Conservation (phyloP, 2,329 filamentous ascomycete species). For the Juglanconis oblonga region DNA sequence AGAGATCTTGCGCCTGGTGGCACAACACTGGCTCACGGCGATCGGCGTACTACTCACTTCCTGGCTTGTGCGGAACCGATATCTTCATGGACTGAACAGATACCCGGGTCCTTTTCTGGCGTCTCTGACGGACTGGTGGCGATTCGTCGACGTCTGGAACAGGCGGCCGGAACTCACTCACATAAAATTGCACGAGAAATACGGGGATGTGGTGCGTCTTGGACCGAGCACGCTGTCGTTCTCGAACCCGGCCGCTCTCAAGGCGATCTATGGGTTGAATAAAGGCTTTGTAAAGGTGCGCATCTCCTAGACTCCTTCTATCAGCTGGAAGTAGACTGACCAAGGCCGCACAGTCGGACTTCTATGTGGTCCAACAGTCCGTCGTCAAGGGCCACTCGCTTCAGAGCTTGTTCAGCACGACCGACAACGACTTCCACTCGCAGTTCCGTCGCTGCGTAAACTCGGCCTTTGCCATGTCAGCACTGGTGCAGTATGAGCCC, state of each 20-base stretch:
- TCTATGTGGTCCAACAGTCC: conserved; percentile 76
- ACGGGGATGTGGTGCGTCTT: conserved; percentile 37
- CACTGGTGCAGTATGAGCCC: conserved; percentile 75
- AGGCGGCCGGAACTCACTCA: conserved; percentile 66
- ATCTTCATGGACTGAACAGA: conserved; percentile 59
- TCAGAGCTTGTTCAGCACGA: conserved; percentile 73
- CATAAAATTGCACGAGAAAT: conserved; percentile 47
- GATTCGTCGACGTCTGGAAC: conserved; percentile 65
- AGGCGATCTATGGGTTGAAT: conserved; percentile 65
- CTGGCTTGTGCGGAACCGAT: conserved; percentile 48
- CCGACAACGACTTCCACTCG: conserved; percentile 71
- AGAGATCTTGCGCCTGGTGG: conserved; percentile 32
- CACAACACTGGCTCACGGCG: conserved; percentile 42
- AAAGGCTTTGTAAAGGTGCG: conserved; percentile 75
- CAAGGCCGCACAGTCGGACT: conserved; percentile 58
- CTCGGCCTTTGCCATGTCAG: conserved; percentile 73
- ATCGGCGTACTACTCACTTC: conserved; percentile 30
- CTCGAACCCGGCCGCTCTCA: conserved; percentile 21
- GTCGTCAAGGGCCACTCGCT: conserved; percentile 66
- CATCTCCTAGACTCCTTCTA: conserved; percentile 39
- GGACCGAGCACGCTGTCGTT: conserved; percentile 37
- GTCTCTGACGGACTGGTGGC: conserved; percentile 69
- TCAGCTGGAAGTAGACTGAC: conserved; percentile 51
- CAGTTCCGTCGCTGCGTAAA: conserved; percentile 74
- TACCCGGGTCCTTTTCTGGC: conserved; percentile 73